Evolutionary conservation across 2,329 filamentous ascomycete species (phyloP).

Genomic region (Trichoderma aggressivum): DNA sequence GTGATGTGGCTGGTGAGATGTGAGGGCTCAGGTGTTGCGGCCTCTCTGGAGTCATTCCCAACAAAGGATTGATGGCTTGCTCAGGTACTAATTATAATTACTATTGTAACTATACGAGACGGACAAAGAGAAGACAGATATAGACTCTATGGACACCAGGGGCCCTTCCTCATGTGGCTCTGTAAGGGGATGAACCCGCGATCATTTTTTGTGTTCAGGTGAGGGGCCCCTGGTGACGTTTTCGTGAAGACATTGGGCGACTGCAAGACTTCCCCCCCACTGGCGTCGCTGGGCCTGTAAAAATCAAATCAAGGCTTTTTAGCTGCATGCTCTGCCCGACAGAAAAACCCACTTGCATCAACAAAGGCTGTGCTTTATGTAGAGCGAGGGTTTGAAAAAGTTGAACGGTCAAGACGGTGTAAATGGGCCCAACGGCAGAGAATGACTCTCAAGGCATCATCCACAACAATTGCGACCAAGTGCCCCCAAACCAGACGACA

Average conservation of each 20-base stretch:
- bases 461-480: background rate
- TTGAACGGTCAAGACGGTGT: background rate
- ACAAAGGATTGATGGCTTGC: background rate
- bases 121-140: background rate
- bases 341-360: background rate
- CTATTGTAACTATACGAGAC: background rate
- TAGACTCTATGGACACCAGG: background rate
- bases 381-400: background rate
- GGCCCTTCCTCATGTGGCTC: slow-evolving; percentile 4
- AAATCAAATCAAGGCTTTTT: slow-evolving; percentile 1
- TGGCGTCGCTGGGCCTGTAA: background rate
- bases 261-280: background rate
- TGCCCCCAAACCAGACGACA: background rate
- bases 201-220: slow-evolving; percentile 12
- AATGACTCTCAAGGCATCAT: background rate
- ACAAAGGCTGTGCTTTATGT: background rate
- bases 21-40: background rate
- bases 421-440: background rate
- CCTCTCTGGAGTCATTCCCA: background rate
- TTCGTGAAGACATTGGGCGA: background rate
- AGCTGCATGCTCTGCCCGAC: background rate
- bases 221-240: slow-evolving; percentile 15
- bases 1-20: slow-evolving; percentile 16
- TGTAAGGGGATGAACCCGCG: background rate
- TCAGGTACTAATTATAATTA: background rate